Evolutionary conservation across 805 yeast genomes (phyloP).

Genomic region (Sugiyamaella lignohabitans): DNA sequence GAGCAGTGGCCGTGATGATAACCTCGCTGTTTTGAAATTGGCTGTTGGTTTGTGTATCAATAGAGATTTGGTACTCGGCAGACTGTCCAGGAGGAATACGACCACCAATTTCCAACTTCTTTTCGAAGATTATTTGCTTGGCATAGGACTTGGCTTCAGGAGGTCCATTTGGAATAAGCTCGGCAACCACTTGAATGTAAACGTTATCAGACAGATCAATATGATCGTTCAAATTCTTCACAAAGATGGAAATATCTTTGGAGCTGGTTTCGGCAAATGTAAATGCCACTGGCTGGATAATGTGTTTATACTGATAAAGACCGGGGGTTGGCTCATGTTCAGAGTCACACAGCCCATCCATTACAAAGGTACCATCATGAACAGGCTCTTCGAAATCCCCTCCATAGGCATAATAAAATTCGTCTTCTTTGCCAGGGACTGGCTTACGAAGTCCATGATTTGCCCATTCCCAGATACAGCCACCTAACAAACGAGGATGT

Average conservation of each 20-base stretch:
- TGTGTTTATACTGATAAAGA: conserved; percentile 30
- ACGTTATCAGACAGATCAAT: neutral
- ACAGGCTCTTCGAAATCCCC: conserved; percentile 36
- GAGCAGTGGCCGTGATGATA: conserved; percentile 15
- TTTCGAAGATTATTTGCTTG: neutral
- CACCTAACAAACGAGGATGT: conserved; percentile 31
- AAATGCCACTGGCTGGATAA: conserved; percentile 30
- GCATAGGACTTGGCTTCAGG: neutral
- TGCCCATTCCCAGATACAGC: conserved; percentile 39
- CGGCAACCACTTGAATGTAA: neutral
- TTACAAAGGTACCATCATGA: conserved; percentile 34
- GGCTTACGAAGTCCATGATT: conserved; percentile 31
- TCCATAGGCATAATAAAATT: conserved; percentile 29
- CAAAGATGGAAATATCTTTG: neutral
- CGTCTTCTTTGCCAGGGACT: conserved; percentile 13
- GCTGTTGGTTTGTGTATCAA: neutral
- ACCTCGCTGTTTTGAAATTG: conserved; percentile 1
- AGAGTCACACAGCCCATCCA: conserved; percentile 34
- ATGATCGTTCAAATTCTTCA: neutral
- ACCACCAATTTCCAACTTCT: neutral
- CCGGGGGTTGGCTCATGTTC: conserved; percentile 35
- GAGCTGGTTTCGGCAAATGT: conserved; percentile 4
- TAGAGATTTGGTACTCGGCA: neutral
- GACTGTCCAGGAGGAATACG: conserved; percentile 6
- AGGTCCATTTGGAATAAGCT: neutral